Conservation (phyloP, 1,139 yeast species). For the Zygoascus hellenicus region DNA sequence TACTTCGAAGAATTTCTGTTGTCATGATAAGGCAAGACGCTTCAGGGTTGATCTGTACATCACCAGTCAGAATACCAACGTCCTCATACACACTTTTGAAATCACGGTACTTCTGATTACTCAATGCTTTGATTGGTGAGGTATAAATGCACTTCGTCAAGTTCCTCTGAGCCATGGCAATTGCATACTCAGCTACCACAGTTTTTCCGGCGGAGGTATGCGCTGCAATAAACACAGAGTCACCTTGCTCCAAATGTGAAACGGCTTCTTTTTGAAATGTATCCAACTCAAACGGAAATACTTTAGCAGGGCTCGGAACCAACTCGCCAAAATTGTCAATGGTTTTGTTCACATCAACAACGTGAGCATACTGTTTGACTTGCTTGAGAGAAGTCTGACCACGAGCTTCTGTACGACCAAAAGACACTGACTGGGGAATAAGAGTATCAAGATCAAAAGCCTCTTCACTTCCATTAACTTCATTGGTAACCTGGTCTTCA, state of each 20-base stretch:
- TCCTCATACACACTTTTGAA: conserved; percentile 81
- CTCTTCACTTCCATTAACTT: conserved; percentile 9
- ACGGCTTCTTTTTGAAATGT: conserved; percentile 96
- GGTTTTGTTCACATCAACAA: conserved; percentile 78
- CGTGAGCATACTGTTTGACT: conserved; percentile 86
- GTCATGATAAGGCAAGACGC: conserved; percentile 98
- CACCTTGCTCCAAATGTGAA: conserved; percentile 93
- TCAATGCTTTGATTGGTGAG: conserved; percentile 86
- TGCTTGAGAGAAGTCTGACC: conserved; percentile 25
- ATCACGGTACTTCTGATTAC: conserved; percentile 92
- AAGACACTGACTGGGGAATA: conserved; percentile 59
- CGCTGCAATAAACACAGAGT: conserved; percentile 96
- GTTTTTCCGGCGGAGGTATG: conserved; percentile 95
- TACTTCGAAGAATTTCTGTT: conserved; percentile 88
- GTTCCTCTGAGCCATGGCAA: conserved; percentile 84
- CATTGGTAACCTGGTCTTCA: conserved; percentile 10
- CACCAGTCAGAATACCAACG: conserved; percentile 96
- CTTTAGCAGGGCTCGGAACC: conserved; percentile 89
- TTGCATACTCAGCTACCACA: conserved; percentile 90
- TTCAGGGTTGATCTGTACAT: conserved; percentile 94
- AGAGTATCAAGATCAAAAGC: conserved; percentile 58
- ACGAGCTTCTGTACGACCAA: conserved; percentile 35
- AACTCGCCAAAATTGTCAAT: conserved; percentile 79
- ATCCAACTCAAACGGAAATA: conserved; percentile 90
- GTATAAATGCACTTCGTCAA: conserved; percentile 92